Percentiles rank a stretch among this genome's conserved stretches.
Conservation (phyloP, 2,329 filamentous ascomycete species). For the Sporothrix pseudoabietina region DNA sequence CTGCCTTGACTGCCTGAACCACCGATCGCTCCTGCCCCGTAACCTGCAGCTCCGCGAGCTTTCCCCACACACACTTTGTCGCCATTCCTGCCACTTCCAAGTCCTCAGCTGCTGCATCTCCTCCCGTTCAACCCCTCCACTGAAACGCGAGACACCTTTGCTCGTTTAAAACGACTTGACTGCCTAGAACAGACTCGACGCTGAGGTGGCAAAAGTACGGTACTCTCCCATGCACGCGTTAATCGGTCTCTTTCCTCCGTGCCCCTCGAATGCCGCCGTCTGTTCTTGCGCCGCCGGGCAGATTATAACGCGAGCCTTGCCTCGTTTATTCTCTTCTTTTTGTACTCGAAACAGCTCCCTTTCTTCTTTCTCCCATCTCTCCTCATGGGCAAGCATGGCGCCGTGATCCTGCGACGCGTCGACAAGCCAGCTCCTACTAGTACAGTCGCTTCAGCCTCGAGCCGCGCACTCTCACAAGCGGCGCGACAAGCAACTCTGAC, state of each 20-base stretch:
- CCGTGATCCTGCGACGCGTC: constrained; percentile 9
- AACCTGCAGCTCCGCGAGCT: constrained; percentile 4
- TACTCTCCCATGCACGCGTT: neutral
- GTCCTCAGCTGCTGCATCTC: neutral
- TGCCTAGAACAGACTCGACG: neutral
- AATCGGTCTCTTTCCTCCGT: neutral
- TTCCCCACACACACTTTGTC: constrained; percentile 19
- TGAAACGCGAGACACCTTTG: constrained; percentile 4
- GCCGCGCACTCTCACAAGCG: neutral
- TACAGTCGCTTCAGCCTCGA: neutral
- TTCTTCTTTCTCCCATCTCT: neutral
- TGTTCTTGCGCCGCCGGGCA: neutral
- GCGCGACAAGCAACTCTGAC: neutral
- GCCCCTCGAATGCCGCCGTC: neutral
- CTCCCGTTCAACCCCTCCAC: neutral
- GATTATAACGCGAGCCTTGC: neutral
- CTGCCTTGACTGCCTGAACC: neutral
- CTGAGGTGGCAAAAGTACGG: neutral
- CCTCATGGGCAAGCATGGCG: constrained; percentile 29
- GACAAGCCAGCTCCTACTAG: neutral
- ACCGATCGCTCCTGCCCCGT: constrained; percentile 8
- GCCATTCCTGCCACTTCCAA: neutral
- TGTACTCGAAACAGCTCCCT: neutral
- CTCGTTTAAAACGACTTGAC: neutral
- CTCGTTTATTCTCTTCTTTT: neutral